Base-by-base conservation (phyloP, 768 basidiomycete species). In the Pholiota microspora region DNA sequence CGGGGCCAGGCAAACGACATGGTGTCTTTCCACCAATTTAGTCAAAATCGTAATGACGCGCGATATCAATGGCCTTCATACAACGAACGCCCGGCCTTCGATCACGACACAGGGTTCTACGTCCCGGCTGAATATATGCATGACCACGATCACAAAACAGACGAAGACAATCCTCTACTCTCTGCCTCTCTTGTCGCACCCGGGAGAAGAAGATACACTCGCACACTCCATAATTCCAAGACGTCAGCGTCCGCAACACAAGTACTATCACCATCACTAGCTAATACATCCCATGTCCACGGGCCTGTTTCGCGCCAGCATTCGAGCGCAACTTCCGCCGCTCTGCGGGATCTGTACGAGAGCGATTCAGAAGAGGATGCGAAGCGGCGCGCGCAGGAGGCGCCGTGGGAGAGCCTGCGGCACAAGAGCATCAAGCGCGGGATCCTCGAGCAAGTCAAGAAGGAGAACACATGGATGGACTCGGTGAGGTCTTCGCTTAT, bases 381-480 rank as follows among this genome's bases (percentile, higher is more conserved):
- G 25, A 5, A 50, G 48, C 47, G 48, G 57, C 63, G 56, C 23
- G 29, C 47, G 18, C 21, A 53, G 7, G 55, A 60, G 23, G 53
- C 68, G 6, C 77, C 77, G 0, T 79, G 77, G 69, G 80, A 78
- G 53, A 69, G 72, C 27, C 65, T 79, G 16, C 71, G 77, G 6
- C 77, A 79, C 58, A 78, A 74, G 61, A 79, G 77, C 58, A 81
- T 82, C 61, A 75, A 79, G 47, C 77, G 80, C 7, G 77, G 72
- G 8, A 77, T 83, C 29, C 62, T 82, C 4, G 51, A 40, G 12
- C 38, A 27, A n/a, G 51, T 29, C 5, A 44, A 10, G 27, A 31
- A 51, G 36, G 29, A 23, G 34, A 25, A 10, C 21, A 28, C 18
- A 7, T 42, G 40, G 40, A 42, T 44, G 77, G 40, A 42, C 9